Percentiles rank a stretch among this genome's conserved stretches.
These are phyloP conservation scores for Fusarium cyanostomum DNA, from an alignment of 2,329 filamentous ascomycete species.

Conservation along the genomic window DNA sequence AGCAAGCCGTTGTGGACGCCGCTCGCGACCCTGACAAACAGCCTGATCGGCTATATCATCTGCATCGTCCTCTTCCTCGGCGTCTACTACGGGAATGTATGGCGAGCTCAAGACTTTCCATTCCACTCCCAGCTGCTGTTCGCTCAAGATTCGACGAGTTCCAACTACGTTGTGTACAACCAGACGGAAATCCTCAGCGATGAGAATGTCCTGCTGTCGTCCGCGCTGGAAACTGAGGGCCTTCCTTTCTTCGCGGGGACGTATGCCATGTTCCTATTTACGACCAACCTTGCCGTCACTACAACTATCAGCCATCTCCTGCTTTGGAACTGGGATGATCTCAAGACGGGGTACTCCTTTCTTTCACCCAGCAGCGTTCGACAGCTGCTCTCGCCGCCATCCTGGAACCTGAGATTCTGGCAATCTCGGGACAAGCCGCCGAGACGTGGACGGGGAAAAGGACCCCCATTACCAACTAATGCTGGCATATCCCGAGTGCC, in stretches of 20 bases:
- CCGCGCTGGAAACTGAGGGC: constrained; percentile 5
- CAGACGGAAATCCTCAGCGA: constrained; percentile 21
- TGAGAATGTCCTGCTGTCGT: constrained; percentile 33
- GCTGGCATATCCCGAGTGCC: constrained; percentile 24
- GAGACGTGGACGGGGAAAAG: too few relatives aligned
- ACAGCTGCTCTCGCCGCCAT: too few relatives aligned
- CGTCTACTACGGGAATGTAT: constrained; percentile 26
- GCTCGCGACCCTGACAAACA: constrained; percentile 51
- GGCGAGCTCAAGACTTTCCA: constrained; percentile 28
- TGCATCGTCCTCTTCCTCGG: constrained; percentile 51
- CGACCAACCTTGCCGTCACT: constrained; percentile 19
- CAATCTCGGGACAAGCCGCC: too few relatives aligned
- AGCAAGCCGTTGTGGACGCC: constrained; percentile 51
- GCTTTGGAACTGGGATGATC: constrained; percentile 40
- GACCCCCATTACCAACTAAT: constrained; percentile 33
- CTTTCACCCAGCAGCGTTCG: constrained; percentile 2
- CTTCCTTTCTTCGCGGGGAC: constrained; percentile 22
- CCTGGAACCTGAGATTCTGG: too few relatives aligned
- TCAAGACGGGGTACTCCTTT: too few relatives aligned
- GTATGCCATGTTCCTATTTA: constrained; percentile 28
- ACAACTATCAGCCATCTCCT: constrained; percentile 23
- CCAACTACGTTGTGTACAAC: constrained; percentile 11
- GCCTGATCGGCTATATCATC: constrained; percentile 49
- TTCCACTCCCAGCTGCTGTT: constrained; percentile 30
- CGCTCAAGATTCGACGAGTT: constrained; percentile 4